Evolutionary conservation across 202 grass and related monocot genomes (phyloP).

Genomic region (Panicum hallii): DNA sequence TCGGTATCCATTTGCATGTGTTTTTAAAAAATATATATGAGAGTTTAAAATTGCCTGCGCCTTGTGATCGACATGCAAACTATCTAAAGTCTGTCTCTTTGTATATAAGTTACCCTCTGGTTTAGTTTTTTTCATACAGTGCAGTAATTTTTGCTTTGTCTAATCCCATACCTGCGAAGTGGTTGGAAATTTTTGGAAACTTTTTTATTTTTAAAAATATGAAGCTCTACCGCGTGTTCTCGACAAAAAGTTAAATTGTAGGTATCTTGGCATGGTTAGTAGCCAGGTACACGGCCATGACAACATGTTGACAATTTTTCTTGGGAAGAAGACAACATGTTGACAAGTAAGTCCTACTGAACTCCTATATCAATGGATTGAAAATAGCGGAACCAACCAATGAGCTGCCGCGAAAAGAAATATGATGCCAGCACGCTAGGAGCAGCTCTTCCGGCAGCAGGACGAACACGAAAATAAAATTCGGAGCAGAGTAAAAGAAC

Average conservation of each 20-base stretch:
- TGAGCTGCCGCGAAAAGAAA: background rate
- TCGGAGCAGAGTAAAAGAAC: background rate
- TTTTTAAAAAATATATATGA: background rate
- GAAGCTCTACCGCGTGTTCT: background rate
- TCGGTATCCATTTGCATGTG: background rate
- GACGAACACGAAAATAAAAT: background rate
- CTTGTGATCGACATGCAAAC: background rate
- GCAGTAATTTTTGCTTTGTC: background rate
- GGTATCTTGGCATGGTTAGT: too few species aligned
- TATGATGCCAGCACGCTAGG: background rate
- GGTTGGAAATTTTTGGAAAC: background rate
- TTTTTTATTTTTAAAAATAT: background rate
- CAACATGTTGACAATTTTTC: slow-evolving; percentile 11
- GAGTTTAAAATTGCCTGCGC: background rate
- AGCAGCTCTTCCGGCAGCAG: background rate
- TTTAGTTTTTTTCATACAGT: background rate
- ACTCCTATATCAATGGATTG: background rate
- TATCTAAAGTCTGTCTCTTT: background rate
- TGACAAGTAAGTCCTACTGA: slow-evolving; percentile 40
- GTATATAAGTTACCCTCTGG: background rate
- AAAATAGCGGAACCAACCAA: slow-evolving; percentile 3
- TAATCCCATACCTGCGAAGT: background rate
- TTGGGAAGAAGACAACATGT: background rate
- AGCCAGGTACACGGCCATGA: slow-evolving; percentile 13
- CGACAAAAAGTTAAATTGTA: background rate